Base-by-base conservation (phyloP, 805 yeast species). In the Pichia phayaonensis region DNA sequence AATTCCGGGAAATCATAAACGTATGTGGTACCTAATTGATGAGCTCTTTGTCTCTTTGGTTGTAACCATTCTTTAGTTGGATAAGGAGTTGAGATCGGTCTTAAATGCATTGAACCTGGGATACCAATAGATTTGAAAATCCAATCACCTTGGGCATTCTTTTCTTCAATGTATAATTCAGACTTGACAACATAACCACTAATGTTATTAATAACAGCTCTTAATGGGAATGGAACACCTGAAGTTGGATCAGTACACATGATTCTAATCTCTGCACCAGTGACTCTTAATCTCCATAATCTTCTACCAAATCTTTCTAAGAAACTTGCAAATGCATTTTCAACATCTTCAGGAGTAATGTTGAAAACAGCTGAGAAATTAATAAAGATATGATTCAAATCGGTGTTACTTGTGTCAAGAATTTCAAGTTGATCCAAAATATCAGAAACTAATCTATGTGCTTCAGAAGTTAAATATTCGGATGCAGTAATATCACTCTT, bases 1-100 rank as follows among this genome's bases (percentile, higher is more conserved):
- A 94, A 74, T 68, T 94, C 99, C 48, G 99, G 99, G 94, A 94
- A 95, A 71, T 94, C 99, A 64, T 95, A 94, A 46, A 89, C 97
- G 65, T 89, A 94, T 12, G 99, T 90, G 20, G 99, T 94, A 56
- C 99, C 99, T 90, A 94, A 86, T 62, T 88, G 77, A 71, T 94
- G 98, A 46, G 99, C 99, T 74, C 85, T 87, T 76, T 95, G 95
- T 73, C 99, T 89, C 72, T 94, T 94, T 61, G 98, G 97, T 75
- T 94, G 99, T 63, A 94, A 78, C 74, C 95, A 90, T 72, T 94
- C 99, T 76, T 94, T 94, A 31, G 95, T 96, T 52, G 98, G 95
- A 67, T 94, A 95, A 46, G 97, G 97, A 47, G 97, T 88, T 45
- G 90, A 84, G 63, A 94, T 90, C 42, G 97, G 86, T 71, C 98